phyloP scores from a whole-genome alignment of 108 stramenopile genomes.

The Nitzschia sp. region DNA sequence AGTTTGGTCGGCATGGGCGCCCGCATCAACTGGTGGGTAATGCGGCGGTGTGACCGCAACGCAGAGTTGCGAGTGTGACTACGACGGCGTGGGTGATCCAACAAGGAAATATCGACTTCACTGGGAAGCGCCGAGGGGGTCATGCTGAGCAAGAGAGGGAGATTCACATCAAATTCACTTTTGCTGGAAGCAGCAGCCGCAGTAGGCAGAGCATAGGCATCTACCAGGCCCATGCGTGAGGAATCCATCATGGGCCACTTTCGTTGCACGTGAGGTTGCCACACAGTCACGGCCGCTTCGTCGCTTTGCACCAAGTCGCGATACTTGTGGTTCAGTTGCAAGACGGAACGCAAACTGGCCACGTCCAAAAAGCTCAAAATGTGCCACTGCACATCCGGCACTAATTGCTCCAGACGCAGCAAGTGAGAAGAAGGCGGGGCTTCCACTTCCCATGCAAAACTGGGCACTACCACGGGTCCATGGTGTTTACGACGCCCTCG shows the following conservation, averaged over 20 bases:
- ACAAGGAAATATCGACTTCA: conserved; percentile 15
- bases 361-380: conserved; percentile 34
- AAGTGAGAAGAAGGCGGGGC: neutral
- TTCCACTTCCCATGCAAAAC: neutral
- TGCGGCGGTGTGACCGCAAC: neutral
- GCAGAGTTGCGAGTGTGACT: neutral
- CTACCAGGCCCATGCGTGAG: neutral
- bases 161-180: conserved; percentile 12
- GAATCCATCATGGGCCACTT: conserved; percentile 7
- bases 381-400: conserved; percentile 28
- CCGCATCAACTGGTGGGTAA: neutral
- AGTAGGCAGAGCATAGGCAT: conserved; percentile 25
- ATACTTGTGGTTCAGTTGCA: conserved; percentile 19
- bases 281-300: conserved; percentile 16
- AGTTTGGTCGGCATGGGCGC: conserved; percentile 3
- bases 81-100: neutral
- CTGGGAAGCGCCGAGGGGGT: conserved; percentile 21
- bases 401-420: conserved; percentile 11
- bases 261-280: conserved; percentile 20
- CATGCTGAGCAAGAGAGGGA: conserved; percentile 30
- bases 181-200: neutral
- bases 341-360: conserved; percentile 12
- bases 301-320: conserved; percentile 22
- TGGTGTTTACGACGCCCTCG: conserved; percentile 1
- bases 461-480: neutral